Base-by-base conservation (phyloP, 2,329 filamentous ascomycete genomes). In the Elsinoe ampelina region DNA sequence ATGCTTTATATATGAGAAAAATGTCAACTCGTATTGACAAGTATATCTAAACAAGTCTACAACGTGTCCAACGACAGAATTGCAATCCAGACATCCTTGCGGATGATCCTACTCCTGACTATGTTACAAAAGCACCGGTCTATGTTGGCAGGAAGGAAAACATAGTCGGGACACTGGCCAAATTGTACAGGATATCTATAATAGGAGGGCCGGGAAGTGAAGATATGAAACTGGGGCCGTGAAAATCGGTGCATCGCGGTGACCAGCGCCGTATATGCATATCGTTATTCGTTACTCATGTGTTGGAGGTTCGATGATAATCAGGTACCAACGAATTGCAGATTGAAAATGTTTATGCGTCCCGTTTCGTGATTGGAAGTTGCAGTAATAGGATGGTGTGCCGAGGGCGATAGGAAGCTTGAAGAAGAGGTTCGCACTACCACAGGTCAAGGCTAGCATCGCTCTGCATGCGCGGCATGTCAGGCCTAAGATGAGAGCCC, bases 101-200 rank as follows among this genome's bases (percentile, higher is more conserved):
- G 48, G 48, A 52, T 38, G 48, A 8, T 39, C 34, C 48, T 52
- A 39, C 48, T 52, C 48, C 48, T 52, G 34, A 36, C 17, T 52
- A 52, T 52, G 30, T n/a, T 52, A 52, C 48, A 52, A 52, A 52
- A 19, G 6, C 34, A 52, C 32, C 30, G 34, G 34, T 52, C 48
- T 52, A 52, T 52, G 48, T 52, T 52, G 48, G 48, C 32, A 52
- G 48, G 35, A 52, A 39, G 15, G 17, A 39, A 39, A 22, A 34
- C 48, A 39, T 35, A 38, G 13, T 39, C 17, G 17, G 30, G 3
- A 35, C 26, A 32, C 12, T n/a, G 20, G 30, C 32, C 48, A 52
- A 38, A 35, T 52, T 11, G 48, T 52, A 52, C 48, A 52, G 26
- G 48, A 52, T 52, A 34, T 52, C 48, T 52, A 52, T 52, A 52